Evolutionary conservation across 163 green algal species (phyloP).

Genomic region (Scenedesmus sp.): DNA sequence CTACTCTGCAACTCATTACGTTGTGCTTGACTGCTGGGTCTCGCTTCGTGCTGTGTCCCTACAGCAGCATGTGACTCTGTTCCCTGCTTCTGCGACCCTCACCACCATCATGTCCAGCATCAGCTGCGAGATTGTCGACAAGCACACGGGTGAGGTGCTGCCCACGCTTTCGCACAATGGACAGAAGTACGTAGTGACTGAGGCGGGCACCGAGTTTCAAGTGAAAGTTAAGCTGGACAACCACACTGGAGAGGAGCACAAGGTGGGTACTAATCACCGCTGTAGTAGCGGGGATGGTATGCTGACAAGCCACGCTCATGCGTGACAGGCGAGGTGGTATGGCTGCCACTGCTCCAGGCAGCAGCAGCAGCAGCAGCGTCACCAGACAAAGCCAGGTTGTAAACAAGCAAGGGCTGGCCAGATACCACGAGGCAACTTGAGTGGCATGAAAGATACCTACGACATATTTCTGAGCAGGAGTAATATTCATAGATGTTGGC

Average conservation of each 20-base stretch:
- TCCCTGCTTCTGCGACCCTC: neutral
- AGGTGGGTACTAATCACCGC: neutral
- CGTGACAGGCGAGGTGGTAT: neutral
- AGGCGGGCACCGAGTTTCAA: conserved; percentile 14
- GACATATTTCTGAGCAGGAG: no score
- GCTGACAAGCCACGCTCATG: neutral
- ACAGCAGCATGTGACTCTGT: neutral
- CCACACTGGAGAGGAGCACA: neutral
- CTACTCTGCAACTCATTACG: no score
- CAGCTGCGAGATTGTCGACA: neutral
- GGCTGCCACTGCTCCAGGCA: neutral
- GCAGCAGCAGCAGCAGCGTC: neutral
- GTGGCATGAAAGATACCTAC: no score
- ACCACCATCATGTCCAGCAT: neutral
- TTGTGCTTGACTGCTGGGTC: no score
- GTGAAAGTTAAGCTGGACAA: neutral
- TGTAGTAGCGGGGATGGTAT: neutral
- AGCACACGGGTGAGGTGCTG: neutral
- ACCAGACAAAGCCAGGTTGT: neutral
- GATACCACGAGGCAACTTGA: no score
- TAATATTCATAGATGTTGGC: neutral
- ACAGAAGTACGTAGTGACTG: neutral
- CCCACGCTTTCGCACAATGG: neutral
- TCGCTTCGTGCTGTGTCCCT: neutral
- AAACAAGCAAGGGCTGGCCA: neutral